phyloP scores from a whole-genome alignment of 306 rosid species.

The Trifolium dubium region DNA sequence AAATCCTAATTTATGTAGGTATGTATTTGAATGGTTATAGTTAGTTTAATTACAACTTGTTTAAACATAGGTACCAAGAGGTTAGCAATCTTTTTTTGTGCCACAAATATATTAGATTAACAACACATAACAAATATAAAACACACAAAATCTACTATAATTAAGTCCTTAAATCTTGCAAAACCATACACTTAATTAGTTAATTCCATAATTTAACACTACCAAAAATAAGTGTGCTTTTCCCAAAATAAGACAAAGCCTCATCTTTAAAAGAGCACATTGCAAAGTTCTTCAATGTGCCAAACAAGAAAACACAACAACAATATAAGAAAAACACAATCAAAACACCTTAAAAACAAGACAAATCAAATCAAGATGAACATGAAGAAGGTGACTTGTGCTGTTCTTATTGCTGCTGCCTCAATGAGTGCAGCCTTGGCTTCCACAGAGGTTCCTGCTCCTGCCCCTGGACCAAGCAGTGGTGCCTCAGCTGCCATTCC shows the following conservation, averaged over 20 bases:
- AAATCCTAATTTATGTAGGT: background rate
- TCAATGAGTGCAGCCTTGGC: conserved; percentile 50
- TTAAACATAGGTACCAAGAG: conserved; percentile 1
- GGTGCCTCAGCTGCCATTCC: conserved; percentile 47
- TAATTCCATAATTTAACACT: background rate
- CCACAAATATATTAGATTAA: background rate
- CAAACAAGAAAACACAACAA: background rate
- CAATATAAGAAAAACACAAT: background rate
- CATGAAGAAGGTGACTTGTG: conserved; percentile 54
- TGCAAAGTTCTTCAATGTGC: background rate
- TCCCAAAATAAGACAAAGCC: conserved; percentile 25
- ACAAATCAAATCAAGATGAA: conserved; percentile 32
- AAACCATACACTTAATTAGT: conserved; percentile 29
- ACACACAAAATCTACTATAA: background rate
- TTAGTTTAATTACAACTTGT: conserved; percentile 2
- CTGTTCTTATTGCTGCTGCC: conserved; percentile 47
- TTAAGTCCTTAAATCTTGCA: conserved; percentile 41
- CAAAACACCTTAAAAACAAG: conserved; percentile 6
- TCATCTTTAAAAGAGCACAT: conserved; percentile 18
- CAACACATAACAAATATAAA: background rate
- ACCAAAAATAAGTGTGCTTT: conserved; percentile 19
- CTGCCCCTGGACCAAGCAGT: conserved; percentile 51
- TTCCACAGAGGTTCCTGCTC: conserved; percentile 37
- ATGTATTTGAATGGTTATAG: conserved; percentile 26
- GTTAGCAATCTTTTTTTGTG: background rate